A percentile compares a stretch with the other conserved stretches of the same genome.
Conservation (phyloP, 192 early-diverging fungal genomes). For the Coemansia sp. region DNA sequence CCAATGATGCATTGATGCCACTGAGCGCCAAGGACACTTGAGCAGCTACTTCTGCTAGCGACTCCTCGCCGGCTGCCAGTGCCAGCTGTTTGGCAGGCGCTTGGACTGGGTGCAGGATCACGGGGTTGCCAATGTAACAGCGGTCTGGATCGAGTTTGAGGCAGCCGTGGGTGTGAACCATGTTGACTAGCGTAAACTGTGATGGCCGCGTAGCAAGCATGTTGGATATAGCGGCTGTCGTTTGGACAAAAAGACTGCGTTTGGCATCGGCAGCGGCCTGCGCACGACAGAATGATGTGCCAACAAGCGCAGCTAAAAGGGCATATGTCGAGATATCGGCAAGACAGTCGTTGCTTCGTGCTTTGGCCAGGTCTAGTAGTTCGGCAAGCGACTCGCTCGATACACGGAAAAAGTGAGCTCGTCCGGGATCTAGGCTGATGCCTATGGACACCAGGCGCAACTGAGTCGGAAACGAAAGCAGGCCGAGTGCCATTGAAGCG, state of each 20-base stretch:
- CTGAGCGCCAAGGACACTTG: conserved; percentile 3
- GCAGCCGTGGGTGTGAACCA: conserved; percentile 17
- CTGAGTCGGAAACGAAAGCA: conserved; percentile 12
- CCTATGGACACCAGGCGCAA: conserved; percentile 12
- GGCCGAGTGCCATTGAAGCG: not conserved
- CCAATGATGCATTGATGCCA: not conserved
- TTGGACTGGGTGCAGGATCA: conserved; percentile 11
- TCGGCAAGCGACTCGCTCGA: conserved; percentile 9
- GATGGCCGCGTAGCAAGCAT: not conserved
- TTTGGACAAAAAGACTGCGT: not conserved
- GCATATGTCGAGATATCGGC: conserved; percentile 15
- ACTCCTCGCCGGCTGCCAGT: not conserved
- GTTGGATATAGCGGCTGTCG: not conserved
- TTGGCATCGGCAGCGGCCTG: not conserved
- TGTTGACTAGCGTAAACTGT: conserved; percentile 14
- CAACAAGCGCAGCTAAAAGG: conserved; percentile 23
- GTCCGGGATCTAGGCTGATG: conserved; percentile 3
- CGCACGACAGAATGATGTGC: conserved; percentile 16
- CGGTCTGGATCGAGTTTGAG: not conserved
- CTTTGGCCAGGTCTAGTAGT: conserved; percentile 5
- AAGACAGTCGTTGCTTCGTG: not conserved
- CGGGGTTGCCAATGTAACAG: conserved; percentile 32
- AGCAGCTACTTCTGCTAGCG: not conserved
- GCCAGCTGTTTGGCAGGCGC: not conserved
- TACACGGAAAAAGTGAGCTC: conserved; percentile 29